phyloP scores from a whole-genome alignment of 495 filamentous ascomycete genomes.

The Pyrenula aspistea region DNA sequence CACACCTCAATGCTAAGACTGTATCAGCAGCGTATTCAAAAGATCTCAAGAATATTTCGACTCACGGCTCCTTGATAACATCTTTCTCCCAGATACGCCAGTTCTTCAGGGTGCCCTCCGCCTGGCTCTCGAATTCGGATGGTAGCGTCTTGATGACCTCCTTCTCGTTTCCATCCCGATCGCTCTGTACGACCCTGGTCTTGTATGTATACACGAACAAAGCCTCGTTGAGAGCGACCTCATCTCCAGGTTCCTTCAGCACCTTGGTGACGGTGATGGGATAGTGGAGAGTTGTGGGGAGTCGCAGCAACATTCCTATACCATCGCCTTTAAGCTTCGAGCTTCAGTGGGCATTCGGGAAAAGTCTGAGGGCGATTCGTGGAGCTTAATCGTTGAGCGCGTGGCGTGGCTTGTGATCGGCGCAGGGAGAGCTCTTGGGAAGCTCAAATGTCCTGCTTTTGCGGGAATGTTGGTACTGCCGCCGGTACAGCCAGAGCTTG shows the following conservation, averaged over 20 bases:
- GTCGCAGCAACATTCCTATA: slow-evolving; percentile 33
- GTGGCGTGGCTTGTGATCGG: too few relatives aligned
- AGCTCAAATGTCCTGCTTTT: too few relatives aligned
- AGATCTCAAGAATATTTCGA: slow-evolving; percentile 7
- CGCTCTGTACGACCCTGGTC: slow-evolving; percentile 60
- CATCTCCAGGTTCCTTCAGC: slow-evolving; percentile 61
- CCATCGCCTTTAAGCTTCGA: too few relatives aligned
- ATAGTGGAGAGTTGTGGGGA: slow-evolving; percentile 59
- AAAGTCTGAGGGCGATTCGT: not conserved
- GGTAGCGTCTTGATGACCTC: slow-evolving; percentile 61
- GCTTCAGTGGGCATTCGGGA: not conserved
- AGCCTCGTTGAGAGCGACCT: slow-evolving; percentile 59
- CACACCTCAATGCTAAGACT: slow-evolving; percentile 41
- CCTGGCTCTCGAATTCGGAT: slow-evolving; percentile 66
- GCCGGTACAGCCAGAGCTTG: too few relatives aligned
- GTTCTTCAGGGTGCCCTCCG: slow-evolving; percentile 60
- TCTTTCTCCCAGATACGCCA: slow-evolving; percentile 70
- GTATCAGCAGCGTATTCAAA: not conserved
- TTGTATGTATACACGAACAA: slow-evolving; percentile 80
- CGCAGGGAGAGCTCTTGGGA: too few relatives aligned
- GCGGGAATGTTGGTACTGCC: too few relatives aligned
- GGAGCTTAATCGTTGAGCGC: too few relatives aligned
- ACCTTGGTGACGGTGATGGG: slow-evolving; percentile 89
- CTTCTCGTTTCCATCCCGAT: slow-evolving; percentile 51
- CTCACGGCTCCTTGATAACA: slow-evolving; percentile 43